phyloP scores from a whole-genome alignment of 2,329 filamentous ascomycete genomes.

The Trichoderma polysporum region DNA sequence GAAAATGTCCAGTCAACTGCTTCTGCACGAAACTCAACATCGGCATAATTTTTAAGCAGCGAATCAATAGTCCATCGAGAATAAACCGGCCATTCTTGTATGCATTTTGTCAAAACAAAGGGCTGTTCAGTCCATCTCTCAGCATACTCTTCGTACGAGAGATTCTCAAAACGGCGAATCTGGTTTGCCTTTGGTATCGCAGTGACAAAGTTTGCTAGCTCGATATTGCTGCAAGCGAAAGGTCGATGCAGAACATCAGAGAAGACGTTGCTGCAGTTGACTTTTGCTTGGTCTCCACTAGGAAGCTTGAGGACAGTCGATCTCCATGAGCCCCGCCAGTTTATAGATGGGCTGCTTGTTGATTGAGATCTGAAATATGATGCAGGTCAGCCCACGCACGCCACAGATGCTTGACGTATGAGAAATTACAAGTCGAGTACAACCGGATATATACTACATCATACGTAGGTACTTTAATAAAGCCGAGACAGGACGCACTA shows the following conservation, averaged over 20 bases:
- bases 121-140: constrained; percentile 74
- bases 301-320: constrained; percentile 68
- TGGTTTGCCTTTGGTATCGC: constrained; percentile 72
- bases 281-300: constrained; percentile 48
- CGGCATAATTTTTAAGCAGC: constrained; percentile 62
- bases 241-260: constrained; percentile 89
- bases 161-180: constrained; percentile 67
- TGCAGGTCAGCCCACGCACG: constrained; percentile 5
- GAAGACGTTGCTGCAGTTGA: constrained; percentile 77
- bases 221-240: constrained; percentile 81
- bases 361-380: neutral
- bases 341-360: constrained; percentile 32
- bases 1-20: constrained; percentile 86
- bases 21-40: constrained; percentile 79
- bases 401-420: neutral
- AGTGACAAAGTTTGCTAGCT: constrained; percentile 62
- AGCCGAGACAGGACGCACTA: neutral
- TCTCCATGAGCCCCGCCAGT: constrained; percentile 84
- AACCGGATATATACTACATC: neutral
- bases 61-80: constrained; percentile 70
- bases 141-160: constrained; percentile 73
- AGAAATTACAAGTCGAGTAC: neutral
- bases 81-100: constrained; percentile 79
- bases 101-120: constrained; percentile 81
- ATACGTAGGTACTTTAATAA: neutral